phyloP scores from a whole-genome alignment of 2,329 filamentous ascomycete species.

The Talaromyces sp. region DNA sequence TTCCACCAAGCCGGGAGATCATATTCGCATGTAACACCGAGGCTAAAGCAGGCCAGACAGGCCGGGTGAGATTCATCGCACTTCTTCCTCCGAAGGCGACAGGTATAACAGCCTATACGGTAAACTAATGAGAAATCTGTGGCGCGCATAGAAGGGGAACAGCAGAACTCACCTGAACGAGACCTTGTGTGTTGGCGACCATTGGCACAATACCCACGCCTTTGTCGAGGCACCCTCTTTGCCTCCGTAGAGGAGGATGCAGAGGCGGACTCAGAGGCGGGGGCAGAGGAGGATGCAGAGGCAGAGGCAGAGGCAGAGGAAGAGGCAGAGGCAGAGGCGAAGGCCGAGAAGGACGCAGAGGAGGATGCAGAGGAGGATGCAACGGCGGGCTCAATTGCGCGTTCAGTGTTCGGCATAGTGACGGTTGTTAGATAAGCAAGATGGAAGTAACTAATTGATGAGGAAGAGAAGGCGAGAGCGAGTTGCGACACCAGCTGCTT shows the following conservation, averaged over 20 bases:
- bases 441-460: conserved; percentile 19
- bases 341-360: no score
- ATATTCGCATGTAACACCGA: conserved; percentile 89
- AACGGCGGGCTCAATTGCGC: not conserved
- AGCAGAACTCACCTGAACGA: conserved; percentile 67
- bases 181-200: conserved; percentile 68
- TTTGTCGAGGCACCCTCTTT: not conserved
- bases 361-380: no score
- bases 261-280: no score
- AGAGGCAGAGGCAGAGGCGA: no score
- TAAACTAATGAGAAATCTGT: conserved; percentile 29
- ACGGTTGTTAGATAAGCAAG: not conserved
- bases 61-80: conserved; percentile 63
- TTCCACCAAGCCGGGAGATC: conserved; percentile 97
- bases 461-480: conserved; percentile 1
- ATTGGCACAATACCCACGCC: conserved; percentile 56
- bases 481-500: conserved; percentile 13
- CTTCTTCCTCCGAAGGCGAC: conserved; percentile 64
- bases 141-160: conserved; percentile 10
- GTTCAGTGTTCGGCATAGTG: not conserved
- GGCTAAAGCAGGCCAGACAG: conserved; percentile 62
- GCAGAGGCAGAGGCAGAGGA: no score
- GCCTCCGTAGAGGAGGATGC: not conserved
- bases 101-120: conserved; percentile 60
- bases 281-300: no score